Conservation (phyloP, 2,329 filamentous ascomycete species). For the Sclerotinia nivalis region DNA sequence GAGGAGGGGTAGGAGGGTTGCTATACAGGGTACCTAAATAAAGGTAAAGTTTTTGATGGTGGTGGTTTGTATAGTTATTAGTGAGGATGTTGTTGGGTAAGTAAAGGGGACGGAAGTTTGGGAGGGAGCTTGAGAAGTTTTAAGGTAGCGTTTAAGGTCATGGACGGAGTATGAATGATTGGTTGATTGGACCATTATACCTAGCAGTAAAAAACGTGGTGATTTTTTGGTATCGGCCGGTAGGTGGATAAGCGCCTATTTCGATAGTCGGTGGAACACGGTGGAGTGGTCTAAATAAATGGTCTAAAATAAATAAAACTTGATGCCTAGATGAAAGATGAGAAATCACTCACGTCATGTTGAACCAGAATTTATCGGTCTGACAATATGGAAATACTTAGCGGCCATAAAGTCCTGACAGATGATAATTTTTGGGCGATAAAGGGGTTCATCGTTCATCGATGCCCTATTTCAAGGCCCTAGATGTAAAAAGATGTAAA, state of each 20-base stretch:
- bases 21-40: too few relatives aligned
- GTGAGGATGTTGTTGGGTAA: not conserved
- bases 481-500: not conserved
- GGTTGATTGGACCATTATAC: not conserved
- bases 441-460: not conserved
- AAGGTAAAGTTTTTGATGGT: not conserved
- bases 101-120: not conserved
- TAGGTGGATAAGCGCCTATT: not conserved
- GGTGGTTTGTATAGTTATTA: not conserved
- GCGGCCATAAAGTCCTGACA: not conserved
- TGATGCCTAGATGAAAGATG: not conserved
- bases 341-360: not conserved
- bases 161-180: not conserved
- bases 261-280: conserved; percentile 2
- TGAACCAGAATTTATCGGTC: not conserved
- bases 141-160: not conserved
- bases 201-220: not conserved
- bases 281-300: not conserved
- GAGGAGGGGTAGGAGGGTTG: not conserved
- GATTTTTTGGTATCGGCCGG: not conserved
- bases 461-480: not conserved
- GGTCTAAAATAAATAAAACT: too few relatives aligned
- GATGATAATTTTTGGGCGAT: not conserved
- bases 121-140: not conserved
- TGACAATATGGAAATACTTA: not conserved